A percentile compares a stretch with the other conserved stretches of the same genome.
Evolutionary conservation across 106 monocot species (phyloP).

Genomic region (Acanthochlamys bracteata): DNA sequence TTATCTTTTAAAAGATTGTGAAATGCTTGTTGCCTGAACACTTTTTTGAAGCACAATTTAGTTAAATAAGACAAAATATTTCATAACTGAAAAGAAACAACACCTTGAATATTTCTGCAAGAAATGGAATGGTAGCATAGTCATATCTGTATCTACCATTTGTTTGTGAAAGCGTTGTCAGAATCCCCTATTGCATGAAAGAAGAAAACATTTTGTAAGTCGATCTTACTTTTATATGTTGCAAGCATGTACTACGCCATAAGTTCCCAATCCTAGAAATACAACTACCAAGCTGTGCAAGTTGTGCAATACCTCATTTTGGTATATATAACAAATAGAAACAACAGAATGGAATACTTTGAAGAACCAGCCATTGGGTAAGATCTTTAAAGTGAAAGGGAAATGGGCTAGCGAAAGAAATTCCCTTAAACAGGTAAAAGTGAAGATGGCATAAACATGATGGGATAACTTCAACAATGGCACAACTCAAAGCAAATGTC

Average conservation of each 20-base stretch:
- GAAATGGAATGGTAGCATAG: constrained; percentile 89
- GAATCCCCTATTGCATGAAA: constrained; percentile 59
- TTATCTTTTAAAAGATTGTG: background rate
- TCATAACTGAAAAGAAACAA: background rate
- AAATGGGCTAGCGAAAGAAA: no score
- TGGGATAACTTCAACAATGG: no score
- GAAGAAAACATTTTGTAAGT: background rate
- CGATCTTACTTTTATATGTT: background rate
- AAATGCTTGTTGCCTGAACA: no score
- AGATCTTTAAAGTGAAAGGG: no score
- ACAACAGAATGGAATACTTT: background rate
- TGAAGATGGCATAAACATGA: no score
- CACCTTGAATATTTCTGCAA: constrained; percentile 93
- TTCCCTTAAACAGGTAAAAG: no score
- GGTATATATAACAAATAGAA: background rate
- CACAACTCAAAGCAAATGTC: no score
- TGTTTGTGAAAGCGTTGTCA: constrained; percentile 89
- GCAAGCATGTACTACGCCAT: background rate
- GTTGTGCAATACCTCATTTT: background rate
- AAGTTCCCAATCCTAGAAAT: background rate
- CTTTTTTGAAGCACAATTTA: no score
- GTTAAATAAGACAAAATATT: background rate
- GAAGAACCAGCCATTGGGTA: background rate
- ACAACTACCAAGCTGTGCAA: background rate
- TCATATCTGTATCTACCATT: constrained; percentile 87